phyloP scores from a whole-genome alignment of 257 asterid genomes.

The Salvia splendens region DNA sequence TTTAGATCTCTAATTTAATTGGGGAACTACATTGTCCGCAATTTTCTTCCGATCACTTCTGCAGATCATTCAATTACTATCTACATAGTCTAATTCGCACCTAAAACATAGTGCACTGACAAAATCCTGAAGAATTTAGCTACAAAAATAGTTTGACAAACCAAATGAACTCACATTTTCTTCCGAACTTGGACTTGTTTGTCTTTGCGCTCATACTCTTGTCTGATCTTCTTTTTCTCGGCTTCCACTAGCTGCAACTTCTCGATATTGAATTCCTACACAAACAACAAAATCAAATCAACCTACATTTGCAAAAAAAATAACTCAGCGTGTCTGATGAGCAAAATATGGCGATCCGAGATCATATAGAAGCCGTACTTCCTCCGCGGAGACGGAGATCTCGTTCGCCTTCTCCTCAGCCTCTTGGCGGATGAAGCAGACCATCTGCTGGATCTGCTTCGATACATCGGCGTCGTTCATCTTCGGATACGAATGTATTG shows the following conservation, averaged over 20 bases:
- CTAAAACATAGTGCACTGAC: slow-evolving; percentile 12
- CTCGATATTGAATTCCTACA: slow-evolving; percentile 96
- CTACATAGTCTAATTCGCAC: neutral
- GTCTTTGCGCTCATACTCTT: slow-evolving; percentile 89
- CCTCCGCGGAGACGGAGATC: slow-evolving; percentile 94
- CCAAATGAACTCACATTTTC: slow-evolving; percentile 58
- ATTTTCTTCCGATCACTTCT: slow-evolving; percentile 6
- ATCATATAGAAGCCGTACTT: slow-evolving; percentile 41
- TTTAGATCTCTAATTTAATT: slow-evolving; percentile 31
- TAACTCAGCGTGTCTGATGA: neutral
- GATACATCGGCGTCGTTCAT: slow-evolving; percentile 95
- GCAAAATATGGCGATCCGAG: slow-evolving; percentile 7
- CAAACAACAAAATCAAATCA: slow-evolving; percentile 15
- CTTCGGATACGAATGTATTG: slow-evolving; percentile 36
- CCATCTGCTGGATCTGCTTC: slow-evolving; percentile 99
- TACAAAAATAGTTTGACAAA: neutral
- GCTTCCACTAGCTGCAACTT: slow-evolving; percentile 95
- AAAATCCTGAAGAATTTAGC: neutral
- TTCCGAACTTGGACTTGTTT: slow-evolving; percentile 87
- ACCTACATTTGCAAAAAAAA: neutral
- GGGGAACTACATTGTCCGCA: slow-evolving; percentile 10
- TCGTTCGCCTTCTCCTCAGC: slow-evolving; percentile 98
- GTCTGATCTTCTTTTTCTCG: slow-evolving; percentile 94
- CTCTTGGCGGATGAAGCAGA: slow-evolving; percentile 95
- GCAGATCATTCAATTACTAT: slow-evolving; percentile 13